A percentile compares a stretch with the other conserved stretches of the same genome.
Conservation (phyloP, 73 alveolate species). For the Paraurostyla sp. region DNA sequence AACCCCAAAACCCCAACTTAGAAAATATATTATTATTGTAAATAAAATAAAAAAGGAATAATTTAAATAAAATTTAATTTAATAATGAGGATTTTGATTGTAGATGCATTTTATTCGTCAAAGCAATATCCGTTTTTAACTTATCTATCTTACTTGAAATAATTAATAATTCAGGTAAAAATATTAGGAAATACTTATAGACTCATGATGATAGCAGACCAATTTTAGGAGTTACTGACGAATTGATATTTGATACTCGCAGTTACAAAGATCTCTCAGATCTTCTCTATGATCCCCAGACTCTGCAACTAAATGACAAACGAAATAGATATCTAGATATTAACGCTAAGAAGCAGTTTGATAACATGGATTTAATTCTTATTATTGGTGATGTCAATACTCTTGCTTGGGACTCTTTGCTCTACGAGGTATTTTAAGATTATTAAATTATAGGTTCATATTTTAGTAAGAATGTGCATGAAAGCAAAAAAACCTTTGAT, state of each 20-base stretch:
- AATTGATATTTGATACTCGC: slow-evolving; percentile 2
- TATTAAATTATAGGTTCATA: neutral
- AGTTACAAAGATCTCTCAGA: neutral
- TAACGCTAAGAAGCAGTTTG: neutral
- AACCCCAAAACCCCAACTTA: no score
- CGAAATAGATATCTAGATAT: neutral
- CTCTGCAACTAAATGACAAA: slow-evolving; percentile 37
- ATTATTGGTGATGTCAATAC: slow-evolving; percentile 7
- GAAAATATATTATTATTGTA: no score
- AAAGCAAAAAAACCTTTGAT: neutral
- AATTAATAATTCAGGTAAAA: neutral
- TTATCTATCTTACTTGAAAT: neutral
- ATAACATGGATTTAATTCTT: neutral
- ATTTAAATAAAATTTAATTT: neutral
- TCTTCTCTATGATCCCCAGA: slow-evolving; percentile 10
- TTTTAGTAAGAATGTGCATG: neutral
- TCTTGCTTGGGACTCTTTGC: neutral
- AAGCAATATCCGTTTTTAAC: neutral
- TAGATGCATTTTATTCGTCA: slow-evolving; percentile 2
- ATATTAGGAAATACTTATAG: neutral
- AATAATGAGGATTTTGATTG: neutral
- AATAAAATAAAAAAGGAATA: no score
- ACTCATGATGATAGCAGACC: neutral
- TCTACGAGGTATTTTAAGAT: neutral
- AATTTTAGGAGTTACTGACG: neutral